phyloP scores from a whole-genome alignment of 2,329 filamentous ascomycete species.

The Bretziella fagacearum region DNA sequence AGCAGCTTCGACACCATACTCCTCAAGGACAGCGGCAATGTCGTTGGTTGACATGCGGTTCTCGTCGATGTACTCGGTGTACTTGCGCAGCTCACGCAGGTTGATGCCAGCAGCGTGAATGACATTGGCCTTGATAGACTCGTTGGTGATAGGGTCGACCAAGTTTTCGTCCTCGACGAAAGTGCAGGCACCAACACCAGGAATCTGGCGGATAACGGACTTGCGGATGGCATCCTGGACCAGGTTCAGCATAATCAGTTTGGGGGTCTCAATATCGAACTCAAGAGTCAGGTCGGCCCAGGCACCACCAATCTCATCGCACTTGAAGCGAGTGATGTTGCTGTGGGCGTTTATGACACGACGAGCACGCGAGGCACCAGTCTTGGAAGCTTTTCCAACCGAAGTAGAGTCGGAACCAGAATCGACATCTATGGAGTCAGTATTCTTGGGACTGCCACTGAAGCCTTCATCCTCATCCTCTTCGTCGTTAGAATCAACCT shows the following conservation, averaged over 20 bases:
- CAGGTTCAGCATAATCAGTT: conserved; percentile 81
- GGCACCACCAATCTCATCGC: conserved; percentile 55
- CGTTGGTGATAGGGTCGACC: conserved; percentile 29
- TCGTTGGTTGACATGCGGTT: conserved; percentile 84
- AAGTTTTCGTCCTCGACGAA: conserved; percentile 43
- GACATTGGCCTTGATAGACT: conserved; percentile 33
- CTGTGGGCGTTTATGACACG: conserved; percentile 46
- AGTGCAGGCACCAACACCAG: conserved; percentile 56
- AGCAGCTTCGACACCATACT: conserved; percentile 88
- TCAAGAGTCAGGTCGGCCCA: conserved; percentile 71
- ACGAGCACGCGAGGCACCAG: conserved; percentile 31
- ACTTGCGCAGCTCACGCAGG: conserved; percentile 76
- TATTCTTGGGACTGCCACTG: conserved; percentile 27
- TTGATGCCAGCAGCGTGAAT: conserved; percentile 78
- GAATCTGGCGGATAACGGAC: conserved; percentile 75
- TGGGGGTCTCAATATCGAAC: conserved; percentile 65
- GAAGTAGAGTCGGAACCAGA: conserved; percentile 15
- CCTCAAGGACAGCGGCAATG: conserved; percentile 63
- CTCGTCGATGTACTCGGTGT: conserved; percentile 69
- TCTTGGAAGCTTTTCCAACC: conserved; percentile 13
- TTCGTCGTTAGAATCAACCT: conserved; percentile 35
- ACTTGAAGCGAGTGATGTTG: conserved; percentile 61
- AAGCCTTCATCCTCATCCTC: conserved; percentile 37
- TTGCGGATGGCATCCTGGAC: conserved; percentile 65
- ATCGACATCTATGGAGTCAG: conserved; percentile 24